Evolutionary conservation across 106 monocot genomes (phyloP).

Genomic region (Acanthochlamys bracteata): DNA sequence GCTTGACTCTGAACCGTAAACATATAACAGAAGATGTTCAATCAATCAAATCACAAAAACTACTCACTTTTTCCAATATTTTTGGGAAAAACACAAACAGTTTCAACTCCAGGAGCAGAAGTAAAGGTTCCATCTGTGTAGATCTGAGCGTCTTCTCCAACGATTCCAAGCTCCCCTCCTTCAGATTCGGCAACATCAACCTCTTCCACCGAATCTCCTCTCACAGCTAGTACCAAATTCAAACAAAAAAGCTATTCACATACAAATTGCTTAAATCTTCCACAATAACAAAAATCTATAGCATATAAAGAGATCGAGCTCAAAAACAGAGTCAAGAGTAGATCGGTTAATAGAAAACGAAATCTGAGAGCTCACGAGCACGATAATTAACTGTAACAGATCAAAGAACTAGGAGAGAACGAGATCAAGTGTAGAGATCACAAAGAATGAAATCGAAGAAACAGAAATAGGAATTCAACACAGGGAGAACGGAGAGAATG

Average conservation of each 20-base stretch:
- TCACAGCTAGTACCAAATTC: no score
- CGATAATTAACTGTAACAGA: no score
- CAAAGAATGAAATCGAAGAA: constrained; percentile 19
- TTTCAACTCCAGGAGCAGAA: constrained; percentile 79
- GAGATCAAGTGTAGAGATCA: no score
- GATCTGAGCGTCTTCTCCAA: constrained; percentile 76
- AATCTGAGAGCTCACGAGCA: no score
- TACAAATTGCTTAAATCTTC: no score
- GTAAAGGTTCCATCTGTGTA: constrained; percentile 50
- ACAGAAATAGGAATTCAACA: neutral
- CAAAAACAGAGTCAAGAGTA: no score
- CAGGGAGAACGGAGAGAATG: neutral
- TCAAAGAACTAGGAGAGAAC: no score
- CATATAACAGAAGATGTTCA: neutral
- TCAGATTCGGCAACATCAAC: constrained; percentile 62
- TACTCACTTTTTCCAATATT: constrained; percentile 63
- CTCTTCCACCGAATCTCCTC: constrained; percentile 29
- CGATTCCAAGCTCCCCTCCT: constrained; percentile 77
- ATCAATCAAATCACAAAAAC: neutral
- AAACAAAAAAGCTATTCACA: no score
- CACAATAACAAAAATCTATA: no score
- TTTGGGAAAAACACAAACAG: constrained; percentile 82
- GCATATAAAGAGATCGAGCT: no score
- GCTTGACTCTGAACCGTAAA: neutral
- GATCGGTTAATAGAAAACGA: no score